Conservation (phyloP, 352 stramenopile species). For the Phytophthora sojae region DNA sequence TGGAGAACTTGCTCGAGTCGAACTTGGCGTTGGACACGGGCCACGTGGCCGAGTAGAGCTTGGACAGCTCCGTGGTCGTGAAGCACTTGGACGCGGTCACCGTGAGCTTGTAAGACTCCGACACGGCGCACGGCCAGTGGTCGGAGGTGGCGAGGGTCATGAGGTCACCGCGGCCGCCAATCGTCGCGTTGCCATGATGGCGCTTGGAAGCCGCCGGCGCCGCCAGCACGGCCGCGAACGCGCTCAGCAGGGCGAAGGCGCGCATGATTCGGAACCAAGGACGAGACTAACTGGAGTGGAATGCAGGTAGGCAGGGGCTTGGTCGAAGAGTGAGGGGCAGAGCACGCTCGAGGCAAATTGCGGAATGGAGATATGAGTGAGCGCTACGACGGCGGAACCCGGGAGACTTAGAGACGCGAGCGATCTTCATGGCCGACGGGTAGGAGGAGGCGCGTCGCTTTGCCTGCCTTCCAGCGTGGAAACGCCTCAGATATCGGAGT, state of each 20-base stretch:
- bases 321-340: neutral
- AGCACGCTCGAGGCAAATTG: neutral
- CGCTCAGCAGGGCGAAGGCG: slow-evolving; percentile 1
- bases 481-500: neutral
- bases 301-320: neutral
- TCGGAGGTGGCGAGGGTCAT: neutral
- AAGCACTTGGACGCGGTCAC: slow-evolving; percentile 11
- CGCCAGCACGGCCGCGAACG: neutral
- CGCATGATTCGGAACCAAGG: neutral
- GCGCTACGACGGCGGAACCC: neutral
- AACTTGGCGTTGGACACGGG: slow-evolving; percentile 18
- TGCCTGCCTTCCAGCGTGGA: neutral
- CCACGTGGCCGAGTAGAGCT: slow-evolving; percentile 1
- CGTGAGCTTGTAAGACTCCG: slow-evolving; percentile 1
- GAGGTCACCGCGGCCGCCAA: neutral
- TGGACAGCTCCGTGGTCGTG: neutral
- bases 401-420: too few species aligned
- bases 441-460: neutral
- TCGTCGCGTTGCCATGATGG: neutral
- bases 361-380: neutral
- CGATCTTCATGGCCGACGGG: neutral
- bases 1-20: neutral
- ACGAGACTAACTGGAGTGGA: neutral
- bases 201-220: neutral
- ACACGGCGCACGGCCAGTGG: neutral